Base-by-base conservation (phyloP, 805 yeast species). In the Pachysolen tannophilus region DNA sequence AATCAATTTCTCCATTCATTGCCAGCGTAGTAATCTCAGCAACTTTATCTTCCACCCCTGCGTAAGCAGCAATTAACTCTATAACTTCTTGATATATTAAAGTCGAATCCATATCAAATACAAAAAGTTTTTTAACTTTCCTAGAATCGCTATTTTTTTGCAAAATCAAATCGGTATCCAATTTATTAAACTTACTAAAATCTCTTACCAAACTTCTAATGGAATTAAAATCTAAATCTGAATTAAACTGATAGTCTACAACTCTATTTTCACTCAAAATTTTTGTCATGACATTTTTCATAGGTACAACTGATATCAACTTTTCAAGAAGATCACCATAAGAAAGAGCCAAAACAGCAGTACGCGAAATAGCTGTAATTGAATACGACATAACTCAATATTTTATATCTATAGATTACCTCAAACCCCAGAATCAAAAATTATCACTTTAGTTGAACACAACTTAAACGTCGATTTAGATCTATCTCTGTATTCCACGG, bases 61-160 rank as follows among this genome's bases (percentile, higher is more conserved):
- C 97, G 48, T 84, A 81, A 0, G 86, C 86, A 3, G 98, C 98
- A 45, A 92, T 90, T 52, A 92, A 59, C 53, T 92, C 99, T 46
- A 92, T 92, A 26, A 92, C 97, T 60, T 92, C 99, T 59, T 92
- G 97, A 55, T 82, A 79, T 44, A 92, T 92, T 52, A 92, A 63
- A 0, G 99, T 92, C 0, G 97, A 87, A 62, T 92, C 99, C 98
- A 92, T 92, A 50, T 92, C 99, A 53, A 92, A 92, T 8, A 94
- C 84, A 42, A 84, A 78, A 33, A 92, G 63, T 48, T 75, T 71
- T 50, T 67, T 70, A 34, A 41, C 28, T 47, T 53, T 57, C 53
- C 66, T 62, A 31, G 36, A 40, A 21, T 53, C 52, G 30, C 49
- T 45, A 20, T 53, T 44, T 25, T 43, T 50, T 44, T 72, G 78